Evolutionary conservation across 2,329 filamentous ascomycete genomes (phyloP).

Genomic region (Sporothrix sp.): DNA sequence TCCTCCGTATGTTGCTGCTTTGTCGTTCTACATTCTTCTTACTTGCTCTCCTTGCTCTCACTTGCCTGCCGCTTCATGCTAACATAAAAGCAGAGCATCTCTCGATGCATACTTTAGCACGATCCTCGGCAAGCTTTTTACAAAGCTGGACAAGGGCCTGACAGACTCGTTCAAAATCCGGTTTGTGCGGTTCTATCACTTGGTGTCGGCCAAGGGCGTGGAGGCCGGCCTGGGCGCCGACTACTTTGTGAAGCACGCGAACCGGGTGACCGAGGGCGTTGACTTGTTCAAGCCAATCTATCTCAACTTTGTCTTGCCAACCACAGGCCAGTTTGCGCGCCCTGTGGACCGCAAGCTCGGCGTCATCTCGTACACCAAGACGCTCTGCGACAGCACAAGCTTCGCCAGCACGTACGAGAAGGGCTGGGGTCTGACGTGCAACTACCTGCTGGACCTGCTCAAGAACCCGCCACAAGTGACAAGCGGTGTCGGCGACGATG

Average conservation of each 20-base stretch:
- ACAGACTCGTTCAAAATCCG: constrained; percentile 75
- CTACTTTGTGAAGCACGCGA: constrained; percentile 79
- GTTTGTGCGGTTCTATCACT: constrained; percentile 91
- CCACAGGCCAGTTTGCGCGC: constrained; percentile 77
- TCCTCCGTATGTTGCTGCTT: constrained; percentile 52
- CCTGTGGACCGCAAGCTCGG: constrained; percentile 89
- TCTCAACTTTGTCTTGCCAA: constrained; percentile 73
- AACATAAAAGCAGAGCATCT: no score
- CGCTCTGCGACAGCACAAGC: constrained; percentile 71
- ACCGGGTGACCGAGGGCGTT: constrained; percentile 67
- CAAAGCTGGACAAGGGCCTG: constrained; percentile 55
- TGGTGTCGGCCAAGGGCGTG: constrained; percentile 63
- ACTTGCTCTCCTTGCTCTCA: constrained; percentile 35
- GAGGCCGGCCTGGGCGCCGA: constrained; percentile 82
- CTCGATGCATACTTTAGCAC: constrained; percentile 69
- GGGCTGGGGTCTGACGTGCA: constrained; percentile 85
- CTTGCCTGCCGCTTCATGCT: no score
- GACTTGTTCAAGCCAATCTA: constrained; percentile 68
- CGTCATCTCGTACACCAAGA: constrained; percentile 88
- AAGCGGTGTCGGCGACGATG: constrained; percentile 57
- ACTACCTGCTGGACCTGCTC: constrained; percentile 78
- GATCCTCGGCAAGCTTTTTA: constrained; percentile 75
- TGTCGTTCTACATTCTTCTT: no score
- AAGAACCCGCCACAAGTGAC: constrained; percentile 71
- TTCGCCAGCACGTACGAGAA: constrained; percentile 77